Evolutionary conservation across 345 rosid genomes (phyloP).

Genomic region (Gossypium mustelinum): DNA sequence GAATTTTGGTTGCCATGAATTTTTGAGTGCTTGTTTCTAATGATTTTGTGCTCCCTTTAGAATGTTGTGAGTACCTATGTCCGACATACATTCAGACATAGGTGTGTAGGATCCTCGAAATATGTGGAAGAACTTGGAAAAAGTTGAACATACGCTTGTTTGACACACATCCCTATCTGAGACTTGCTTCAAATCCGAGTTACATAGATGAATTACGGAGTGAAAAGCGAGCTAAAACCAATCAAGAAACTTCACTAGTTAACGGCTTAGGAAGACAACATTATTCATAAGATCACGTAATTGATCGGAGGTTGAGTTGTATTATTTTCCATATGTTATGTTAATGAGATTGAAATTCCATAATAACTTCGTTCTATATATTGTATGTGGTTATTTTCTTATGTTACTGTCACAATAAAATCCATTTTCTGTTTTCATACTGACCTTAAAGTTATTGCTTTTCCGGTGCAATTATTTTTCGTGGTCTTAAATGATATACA

Average conservation of each 20-base stretch:
- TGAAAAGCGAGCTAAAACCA: background rate
- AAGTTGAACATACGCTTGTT: background rate
- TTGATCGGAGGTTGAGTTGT: background rate
- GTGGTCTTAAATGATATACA: background rate
- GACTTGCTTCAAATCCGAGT: background rate
- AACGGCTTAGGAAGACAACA: background rate
- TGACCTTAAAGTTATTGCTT: background rate
- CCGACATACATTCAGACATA: no score
- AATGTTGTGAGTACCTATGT: background rate
- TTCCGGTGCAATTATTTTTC: background rate
- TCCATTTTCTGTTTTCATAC: background rate
- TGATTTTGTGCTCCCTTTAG: background rate
- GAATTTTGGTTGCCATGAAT: background rate
- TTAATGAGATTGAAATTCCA: background rate
- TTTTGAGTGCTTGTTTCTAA: background rate
- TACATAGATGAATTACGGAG: background rate
- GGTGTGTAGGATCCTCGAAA: background rate
- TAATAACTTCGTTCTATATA: background rate
- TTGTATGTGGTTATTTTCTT: background rate
- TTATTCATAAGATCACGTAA: background rate
- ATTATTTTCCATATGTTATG: background rate
- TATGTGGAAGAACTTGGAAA: background rate
- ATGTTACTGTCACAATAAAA: background rate
- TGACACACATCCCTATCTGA: background rate
- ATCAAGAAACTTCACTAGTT: background rate